Evolutionary conservation across 2,329 filamentous ascomycete genomes (phyloP).

Genomic region (Exophiala bonariae): DNA sequence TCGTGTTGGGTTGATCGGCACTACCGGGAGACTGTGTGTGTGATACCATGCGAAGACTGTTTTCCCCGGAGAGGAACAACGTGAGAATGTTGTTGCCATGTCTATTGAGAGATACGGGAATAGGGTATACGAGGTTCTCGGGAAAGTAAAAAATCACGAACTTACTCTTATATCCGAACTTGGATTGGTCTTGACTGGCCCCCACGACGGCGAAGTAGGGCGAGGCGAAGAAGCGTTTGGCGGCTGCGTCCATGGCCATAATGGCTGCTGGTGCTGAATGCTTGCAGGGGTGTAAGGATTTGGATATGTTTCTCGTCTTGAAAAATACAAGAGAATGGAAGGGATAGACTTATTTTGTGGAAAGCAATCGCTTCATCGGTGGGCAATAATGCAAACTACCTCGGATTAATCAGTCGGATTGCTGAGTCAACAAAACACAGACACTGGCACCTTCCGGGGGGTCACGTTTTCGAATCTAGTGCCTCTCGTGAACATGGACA

Average conservation of each 20-base stretch:
- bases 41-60: constrained; percentile 90
- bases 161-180: constrained; percentile 68
- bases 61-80: too few species aligned
- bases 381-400: too few species aligned
- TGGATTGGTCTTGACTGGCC: constrained; percentile 78
- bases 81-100: constrained; percentile 11
- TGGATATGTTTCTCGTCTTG: background rate
- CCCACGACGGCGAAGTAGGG: constrained; percentile 84
- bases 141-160: background rate
- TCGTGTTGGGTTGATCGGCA: constrained; percentile 77
- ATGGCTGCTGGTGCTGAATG: background rate
- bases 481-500: too few species aligned
- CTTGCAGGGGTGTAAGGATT: background rate
- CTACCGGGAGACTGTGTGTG: constrained; percentile 70
- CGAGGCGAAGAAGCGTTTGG: constrained; percentile 77
- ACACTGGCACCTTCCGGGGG: too few species aligned
- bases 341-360: background rate
- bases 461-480: too few species aligned
- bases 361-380: too few species aligned
- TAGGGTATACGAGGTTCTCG: too few species aligned
- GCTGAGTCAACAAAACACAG: too few species aligned
- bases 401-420: too few species aligned
- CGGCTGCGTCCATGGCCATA: constrained; percentile 63
- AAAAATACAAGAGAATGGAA: background rate
- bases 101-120: too few species aligned